Evolutionary conservation across 495 filamentous ascomycete species (phyloP), one percentile per base, ranked within the genome.

Genomic region (Astrothelium macrocarpum): DNA sequence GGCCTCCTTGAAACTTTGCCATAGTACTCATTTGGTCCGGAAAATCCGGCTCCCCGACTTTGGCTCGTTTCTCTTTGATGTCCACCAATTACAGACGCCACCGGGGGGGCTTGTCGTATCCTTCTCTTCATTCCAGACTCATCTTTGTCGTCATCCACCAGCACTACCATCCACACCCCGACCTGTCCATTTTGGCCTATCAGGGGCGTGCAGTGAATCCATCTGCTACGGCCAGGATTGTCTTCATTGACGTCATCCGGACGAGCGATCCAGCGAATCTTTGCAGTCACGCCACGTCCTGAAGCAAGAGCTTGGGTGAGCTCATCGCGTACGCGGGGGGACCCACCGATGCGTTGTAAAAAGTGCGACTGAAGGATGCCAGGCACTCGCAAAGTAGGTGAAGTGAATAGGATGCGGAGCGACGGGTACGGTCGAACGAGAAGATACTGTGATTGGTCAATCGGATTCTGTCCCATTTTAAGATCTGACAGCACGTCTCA

Each of bases 151-250:
- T 80, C 79, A 60, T 87, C 83, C 1, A 87, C 79, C 43, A 88
- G 73, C 1, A 87, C 78, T 9, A 87, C 78, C 81, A 88, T 84
- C 85, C 84, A 88, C 0, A 86, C 84, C 46, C 85, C 85, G 5
- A 88, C 79, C 11, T 75, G 72, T 16, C 83, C 82, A 58, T 83
- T 79, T 53, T 72, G 73, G 2, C 85, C 84, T 25, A 83, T 64
- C 12, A 87, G 75, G 12, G 85, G 85, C 31, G 84, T 87, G 70
- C 83, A 85, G 67, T 87, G 85, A 59, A 87, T 82, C 79, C 84
- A 88, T 23, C 82, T 72, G 14, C 77, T 73, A 28, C 81, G 76
- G 0, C 81, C 82, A 34, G 79, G 77, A 14, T 70, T 70, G 23
- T 56, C 49, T 25, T 78, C 73, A 29, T 70, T 65, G 39, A 73